These are phyloP conservation scores for Exophiala calicioides DNA, from an alignment of 2,329 filamentous ascomycete genomes.

Conservation along the genomic window DNA sequence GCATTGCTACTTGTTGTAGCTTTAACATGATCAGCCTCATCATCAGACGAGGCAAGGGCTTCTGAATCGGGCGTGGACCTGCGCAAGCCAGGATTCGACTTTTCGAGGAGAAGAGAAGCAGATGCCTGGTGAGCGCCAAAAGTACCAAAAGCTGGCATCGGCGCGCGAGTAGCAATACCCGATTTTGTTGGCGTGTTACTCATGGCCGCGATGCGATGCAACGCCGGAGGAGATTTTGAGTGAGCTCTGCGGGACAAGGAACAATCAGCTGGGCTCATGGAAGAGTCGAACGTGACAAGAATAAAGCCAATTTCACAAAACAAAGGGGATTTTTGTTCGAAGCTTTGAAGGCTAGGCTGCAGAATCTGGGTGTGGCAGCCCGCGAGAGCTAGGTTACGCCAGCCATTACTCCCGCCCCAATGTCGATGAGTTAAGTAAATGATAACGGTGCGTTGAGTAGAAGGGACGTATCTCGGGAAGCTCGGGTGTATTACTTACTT, in stretches of 20 bases:
- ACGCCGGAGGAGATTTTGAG: neutral
- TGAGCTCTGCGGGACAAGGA: slow-evolving; percentile 1
- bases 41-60: slow-evolving; percentile 88
- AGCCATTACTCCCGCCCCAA: too few species aligned
- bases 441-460: too few species aligned
- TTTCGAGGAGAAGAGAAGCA: slow-evolving; percentile 70
- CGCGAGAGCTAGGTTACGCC: too few species aligned
- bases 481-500: neutral
- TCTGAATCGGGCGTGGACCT: slow-evolving; percentile 93
- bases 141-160: slow-evolving; percentile 31
- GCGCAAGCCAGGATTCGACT: slow-evolving; percentile 67
- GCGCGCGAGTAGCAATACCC: slow-evolving; percentile 24
- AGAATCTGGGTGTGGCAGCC: too few species aligned
- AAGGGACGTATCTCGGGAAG: neutral
- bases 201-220: slow-evolving; percentile 22
- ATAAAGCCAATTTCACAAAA: too few species aligned
- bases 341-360: too few species aligned
- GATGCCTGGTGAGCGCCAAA: slow-evolving; percentile 49
- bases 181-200: slow-evolving; percentile 22
- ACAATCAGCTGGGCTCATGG: slow-evolving; percentile 15
- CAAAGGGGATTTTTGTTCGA: too few species aligned
- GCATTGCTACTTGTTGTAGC: slow-evolving; percentile 47
- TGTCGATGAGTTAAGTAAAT: too few species aligned
- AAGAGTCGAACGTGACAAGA: too few species aligned
- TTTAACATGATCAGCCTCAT: slow-evolving; percentile 69